Base-by-base conservation (phyloP, 2,329 filamentous ascomycete species). In the Akanthomyces uredinophilus region DNA sequence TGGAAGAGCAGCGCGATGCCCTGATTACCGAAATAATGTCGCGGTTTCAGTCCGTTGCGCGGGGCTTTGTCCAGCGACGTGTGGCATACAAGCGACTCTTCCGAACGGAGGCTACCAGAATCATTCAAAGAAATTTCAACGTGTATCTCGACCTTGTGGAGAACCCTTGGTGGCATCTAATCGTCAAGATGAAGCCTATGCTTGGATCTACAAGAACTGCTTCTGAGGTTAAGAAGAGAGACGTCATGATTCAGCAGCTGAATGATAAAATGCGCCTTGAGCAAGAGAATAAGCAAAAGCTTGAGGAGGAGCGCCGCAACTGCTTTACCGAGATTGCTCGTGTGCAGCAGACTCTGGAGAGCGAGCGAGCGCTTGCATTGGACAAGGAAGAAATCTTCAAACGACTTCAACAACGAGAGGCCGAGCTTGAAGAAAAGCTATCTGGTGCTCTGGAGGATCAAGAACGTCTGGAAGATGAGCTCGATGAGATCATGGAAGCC, bases 341-440 rank as follows among this genome's bases (percentile, higher is more conserved):
- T 37, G 91, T 98, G 52, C 93, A 97, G 72, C 92, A 98, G 69
- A 96, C 91, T 0, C 82, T 99, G 2, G 96, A 99, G 74, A 96
- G 93, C 67, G 96, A 99, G 75, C 87, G 95, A 55, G 91, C 94
- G n/a, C 81, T 99, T 47, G 95, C 95, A 1, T 79, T 99, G 5
- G 95, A 99, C 75, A 99, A 99, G 73, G 96, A 99, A 72, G 95
- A 99, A 70, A 99, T 99, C 64, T 99, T 98, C 81, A 96, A 94
- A 72, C 87, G 96, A n/a, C 81, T 99, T 24, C 95, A 97, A 71
- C 79, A 88, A 59, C 89, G 95, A n/a, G 95, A 99, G 75, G 83
- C 87, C 13, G 94, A 99, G 72, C 83, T 99, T 4, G 91, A 89
- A 58, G 96, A 99, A 70, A 97, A 98, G 77, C 83, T 99, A 32